Percentiles rank a stretch among this genome's conserved stretches.
Conservation (phyloP, 2,329 filamentous ascomycete species). For the Ceratocystis harringtonii region DNA sequence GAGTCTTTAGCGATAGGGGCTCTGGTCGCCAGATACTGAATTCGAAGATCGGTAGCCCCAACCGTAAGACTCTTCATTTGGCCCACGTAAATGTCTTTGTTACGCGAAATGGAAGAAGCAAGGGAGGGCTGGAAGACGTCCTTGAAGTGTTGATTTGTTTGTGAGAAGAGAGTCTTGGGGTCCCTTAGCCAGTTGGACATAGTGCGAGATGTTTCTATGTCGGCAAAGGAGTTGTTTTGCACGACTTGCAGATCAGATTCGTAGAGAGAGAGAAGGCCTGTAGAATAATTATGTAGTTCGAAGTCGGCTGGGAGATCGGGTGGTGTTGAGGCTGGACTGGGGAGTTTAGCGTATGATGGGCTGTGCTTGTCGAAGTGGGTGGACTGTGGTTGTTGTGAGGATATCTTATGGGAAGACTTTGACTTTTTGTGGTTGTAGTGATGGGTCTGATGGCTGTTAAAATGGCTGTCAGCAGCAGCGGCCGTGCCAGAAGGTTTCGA, state of each 20-base stretch:
- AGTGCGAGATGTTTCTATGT: conserved; percentile 57
- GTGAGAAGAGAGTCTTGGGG: conserved; percentile 49
- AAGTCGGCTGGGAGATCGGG: conserved; percentile 49
- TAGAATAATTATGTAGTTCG: conserved; percentile 53
- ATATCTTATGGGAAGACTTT: conserved; percentile 68
- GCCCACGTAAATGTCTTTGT: conserved; percentile 35
- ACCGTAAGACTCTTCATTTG: conserved; percentile 35
- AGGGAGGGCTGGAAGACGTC: conserved; percentile 53
- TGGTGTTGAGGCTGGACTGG: conserved; percentile 65
- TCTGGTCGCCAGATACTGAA: conserved; percentile 48
- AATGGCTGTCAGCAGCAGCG: background rate
- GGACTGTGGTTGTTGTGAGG: conserved; percentile 47
- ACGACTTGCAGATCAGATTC: conserved; percentile 40
- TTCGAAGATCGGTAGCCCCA: conserved; percentile 40
- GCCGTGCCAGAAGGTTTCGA: background rate
- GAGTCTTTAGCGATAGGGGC: conserved; percentile 41
- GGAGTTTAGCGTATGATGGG: conserved; percentile 46
- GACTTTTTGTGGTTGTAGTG: conserved; percentile 51
- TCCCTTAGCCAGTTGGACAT: conserved; percentile 69
- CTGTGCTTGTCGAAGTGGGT: conserved; percentile 52
- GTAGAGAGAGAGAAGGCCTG: conserved; percentile 61
- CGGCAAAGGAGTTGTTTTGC: conserved; percentile 63
- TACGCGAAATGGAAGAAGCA: conserved; percentile 29
- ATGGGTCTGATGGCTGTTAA: background rate
- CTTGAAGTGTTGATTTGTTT: conserved; percentile 47